Conservation (phyloP, 208 protist species). For the Lotmaria passim region DNA sequence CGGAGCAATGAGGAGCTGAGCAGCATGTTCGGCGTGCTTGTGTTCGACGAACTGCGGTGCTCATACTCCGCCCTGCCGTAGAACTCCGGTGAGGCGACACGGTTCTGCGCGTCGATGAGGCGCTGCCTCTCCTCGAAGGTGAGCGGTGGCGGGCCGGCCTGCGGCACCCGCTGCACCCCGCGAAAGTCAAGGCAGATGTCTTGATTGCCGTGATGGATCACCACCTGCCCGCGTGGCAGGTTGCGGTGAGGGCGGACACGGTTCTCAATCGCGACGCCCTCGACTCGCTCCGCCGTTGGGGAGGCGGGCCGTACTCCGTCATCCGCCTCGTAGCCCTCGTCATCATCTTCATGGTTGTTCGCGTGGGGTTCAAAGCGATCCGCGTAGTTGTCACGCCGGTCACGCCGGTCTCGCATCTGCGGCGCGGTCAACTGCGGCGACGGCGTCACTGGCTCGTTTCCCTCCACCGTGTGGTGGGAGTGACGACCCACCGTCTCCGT, state of each 20-base stretch:
- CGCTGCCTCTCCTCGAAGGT: conserved; percentile 40
- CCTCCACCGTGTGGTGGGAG: conserved; percentile 3
- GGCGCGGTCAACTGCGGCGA: not conserved
- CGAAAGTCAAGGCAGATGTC: conserved; percentile 40
- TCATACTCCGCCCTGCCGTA: conserved; percentile 46
- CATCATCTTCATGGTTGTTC: too few relatives aligned
- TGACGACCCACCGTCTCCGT: not conserved
- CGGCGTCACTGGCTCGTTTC: conserved; percentile 1
- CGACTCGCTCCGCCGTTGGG: conserved; percentile 26
- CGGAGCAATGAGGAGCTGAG: conserved; percentile 30
- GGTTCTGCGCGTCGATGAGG: conserved; percentile 37
- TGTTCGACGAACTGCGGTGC: conserved; percentile 22
- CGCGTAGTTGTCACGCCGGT: conserved; percentile 31
- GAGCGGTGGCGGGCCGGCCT: conserved; percentile 53
- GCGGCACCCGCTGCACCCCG: conserved; percentile 38
- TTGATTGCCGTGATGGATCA: conserved; percentile 40
- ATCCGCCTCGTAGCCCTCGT: not conserved
- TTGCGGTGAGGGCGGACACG: conserved; percentile 47
- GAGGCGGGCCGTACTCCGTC: conserved; percentile 24
- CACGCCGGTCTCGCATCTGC: conserved; percentile 8
- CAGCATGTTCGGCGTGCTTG: conserved; percentile 23
- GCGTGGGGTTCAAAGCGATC: conserved; percentile 14
- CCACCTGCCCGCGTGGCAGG: conserved; percentile 33
- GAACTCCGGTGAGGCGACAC: conserved; percentile 54
- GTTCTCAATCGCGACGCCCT: conserved; percentile 50